Evolutionary conservation across 208 protist species (phyloP).

Genomic region (Crithidia sp.): DNA sequence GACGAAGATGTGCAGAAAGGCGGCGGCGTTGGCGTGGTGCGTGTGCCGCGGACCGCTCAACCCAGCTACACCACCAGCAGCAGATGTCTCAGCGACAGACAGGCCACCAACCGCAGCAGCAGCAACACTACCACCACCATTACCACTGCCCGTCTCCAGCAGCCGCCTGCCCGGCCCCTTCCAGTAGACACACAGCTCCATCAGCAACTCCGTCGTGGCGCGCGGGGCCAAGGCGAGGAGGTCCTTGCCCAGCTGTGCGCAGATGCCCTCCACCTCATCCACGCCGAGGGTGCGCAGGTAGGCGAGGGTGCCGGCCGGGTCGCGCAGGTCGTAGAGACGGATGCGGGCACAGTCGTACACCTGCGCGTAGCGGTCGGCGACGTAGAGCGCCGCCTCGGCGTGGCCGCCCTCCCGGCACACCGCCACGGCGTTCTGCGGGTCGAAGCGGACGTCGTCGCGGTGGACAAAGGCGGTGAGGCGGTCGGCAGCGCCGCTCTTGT

Average conservation of each 20-base stretch:
- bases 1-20: constrained; percentile 92
- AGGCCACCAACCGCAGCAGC: not conserved
- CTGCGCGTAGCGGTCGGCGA: constrained; percentile 82
- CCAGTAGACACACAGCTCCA: constrained; percentile 80
- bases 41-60: constrained; percentile 23
- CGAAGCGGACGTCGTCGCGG: constrained; percentile 88
- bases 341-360: constrained; percentile 92
- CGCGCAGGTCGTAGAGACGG: constrained; percentile 78
- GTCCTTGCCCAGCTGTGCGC: constrained; percentile 90
- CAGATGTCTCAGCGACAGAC: not conserved
- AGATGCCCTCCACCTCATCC: constrained; percentile 79
- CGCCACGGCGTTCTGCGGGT: constrained; percentile 94
- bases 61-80: not conserved
- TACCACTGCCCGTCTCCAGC: not conserved
- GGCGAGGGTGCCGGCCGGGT: constrained; percentile 52
- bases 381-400: constrained; percentile 85
- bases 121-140: not conserved
- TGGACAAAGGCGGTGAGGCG: constrained; percentile 94
- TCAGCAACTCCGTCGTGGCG: constrained; percentile 62
- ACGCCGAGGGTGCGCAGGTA: constrained; percentile 83
- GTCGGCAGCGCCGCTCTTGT: constrained; percentile 92
- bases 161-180: constrained; percentile 45
- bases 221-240: constrained; percentile 49
- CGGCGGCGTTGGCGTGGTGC: constrained; percentile 66
- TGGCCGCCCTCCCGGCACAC: constrained; percentile 93